Base-by-base conservation (phyloP, 2,329 filamentous ascomycete species). In the Geoglossum cookeanum region DNA sequence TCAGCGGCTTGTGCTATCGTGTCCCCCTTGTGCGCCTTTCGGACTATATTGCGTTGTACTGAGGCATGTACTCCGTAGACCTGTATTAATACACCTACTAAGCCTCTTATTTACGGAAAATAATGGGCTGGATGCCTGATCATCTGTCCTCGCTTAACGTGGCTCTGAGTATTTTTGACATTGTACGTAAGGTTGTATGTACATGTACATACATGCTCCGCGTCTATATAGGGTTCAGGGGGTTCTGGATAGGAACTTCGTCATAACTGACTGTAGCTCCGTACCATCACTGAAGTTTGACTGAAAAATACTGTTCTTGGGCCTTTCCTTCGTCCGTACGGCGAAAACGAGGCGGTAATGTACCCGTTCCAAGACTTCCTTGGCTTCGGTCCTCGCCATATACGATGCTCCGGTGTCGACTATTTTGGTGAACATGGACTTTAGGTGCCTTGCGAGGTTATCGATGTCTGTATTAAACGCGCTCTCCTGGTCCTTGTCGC, bases 381-480 rank as follows among this genome's bases (percentile, higher is more conserved):
- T 95, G 11, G 85, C 81, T 64, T 94, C 81, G 33, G 86, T 84
- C 33, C 85, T 78, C 15, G 78, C 77, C 58, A 92, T 74, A 63
- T 85, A 80, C 27, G 80, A 80, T 49, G 87, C 84, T 45, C 86
- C 87, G 0, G 82, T 77, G 64, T 89, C 86, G 59, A 83, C 77
- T 64, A 94, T 94, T 44, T 76, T 76, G 17, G 72, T 72, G 57
- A 75, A 74, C 11, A 80, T 71, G 5, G 67, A 62, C 55, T 82
- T 79, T 55, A 94, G 72, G 37, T 72, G 73, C 17, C 70, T 69
- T 1, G 79, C 75, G 3, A 95, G 73, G 27, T 70, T 72, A 67
- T 95, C 89, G 37, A 95, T 73, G 9, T 81, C 74, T 4, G 71
- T 68, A 65, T 96, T 87, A 72, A 91, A 94, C 2, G 70, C 66